A percentile compares a stretch with the other conserved stretches of the same genome.
phyloP scores from a whole-genome alignment of 306 rosid species.

The Carpinus viminea region DNA sequence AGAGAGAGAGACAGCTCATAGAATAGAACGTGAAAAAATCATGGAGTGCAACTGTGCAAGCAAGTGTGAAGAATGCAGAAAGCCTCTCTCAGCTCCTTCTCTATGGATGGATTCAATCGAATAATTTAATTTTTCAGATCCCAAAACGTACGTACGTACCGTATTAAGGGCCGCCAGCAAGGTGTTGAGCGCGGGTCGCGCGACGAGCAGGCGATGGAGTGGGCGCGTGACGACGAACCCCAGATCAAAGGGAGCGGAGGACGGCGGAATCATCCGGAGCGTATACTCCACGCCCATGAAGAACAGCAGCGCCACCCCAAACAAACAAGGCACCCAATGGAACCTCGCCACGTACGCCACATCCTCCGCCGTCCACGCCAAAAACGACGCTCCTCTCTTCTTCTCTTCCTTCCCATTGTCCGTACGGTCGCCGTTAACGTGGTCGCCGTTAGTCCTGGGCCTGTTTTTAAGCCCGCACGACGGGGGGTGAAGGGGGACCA shows the following conservation, averaged over 20 bases:
- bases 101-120: background rate
- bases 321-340: conserved; percentile 83
- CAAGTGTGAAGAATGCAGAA: too few relatives aligned
- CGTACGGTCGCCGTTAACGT: conserved; percentile 11
- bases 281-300: conserved; percentile 98
- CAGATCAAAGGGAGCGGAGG: conserved; percentile 81
- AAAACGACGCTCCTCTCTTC: conserved; percentile 38
- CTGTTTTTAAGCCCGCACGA: background rate
- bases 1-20: too few relatives aligned
- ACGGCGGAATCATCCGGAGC: conserved; percentile 80
- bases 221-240: conserved; percentile 73
- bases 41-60: background rate
- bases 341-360: conserved; percentile 56
- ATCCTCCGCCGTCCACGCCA: conserved; percentile 71
- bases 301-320: conserved; percentile 62
- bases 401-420: conserved; percentile 22
- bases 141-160: conserved; percentile 29
- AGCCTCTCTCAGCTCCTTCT: background rate
- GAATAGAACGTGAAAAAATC: background rate
- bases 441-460: conserved; percentile 11
- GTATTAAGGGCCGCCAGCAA: conserved; percentile 72
- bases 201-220: conserved; percentile 60
- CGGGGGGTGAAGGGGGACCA: conserved; percentile 2
- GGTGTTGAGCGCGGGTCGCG: conserved; percentile 68
- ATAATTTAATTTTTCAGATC: background rate